A percentile compares a stretch with the other conserved stretches of the same genome.
These are phyloP conservation scores for Thermochaetoides thermophila DNA, from an alignment of 495 filamentous ascomycete species.

Conservation along the genomic window DNA sequence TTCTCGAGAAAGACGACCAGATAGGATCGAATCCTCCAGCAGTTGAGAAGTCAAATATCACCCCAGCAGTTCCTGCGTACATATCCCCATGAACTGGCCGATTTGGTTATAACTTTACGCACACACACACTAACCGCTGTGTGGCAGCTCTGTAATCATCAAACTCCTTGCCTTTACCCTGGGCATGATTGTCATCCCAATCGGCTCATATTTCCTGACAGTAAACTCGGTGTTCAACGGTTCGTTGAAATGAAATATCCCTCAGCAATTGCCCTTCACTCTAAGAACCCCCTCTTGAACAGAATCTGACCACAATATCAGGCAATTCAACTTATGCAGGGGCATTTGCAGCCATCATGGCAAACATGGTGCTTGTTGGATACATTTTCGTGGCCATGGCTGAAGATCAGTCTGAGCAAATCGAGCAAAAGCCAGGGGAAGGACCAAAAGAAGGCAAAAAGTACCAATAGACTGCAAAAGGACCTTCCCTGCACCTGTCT, in stretches of 20 bases:
- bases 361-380: constrained; percentile 79
- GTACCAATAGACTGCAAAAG: constrained; percentile 35
- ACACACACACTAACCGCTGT: constrained; percentile 7
- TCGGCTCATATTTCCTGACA: constrained; percentile 75
- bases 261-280: not conserved
- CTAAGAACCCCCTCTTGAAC: not conserved
- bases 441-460: constrained; percentile 36
- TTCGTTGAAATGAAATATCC: constrained; percentile 17
- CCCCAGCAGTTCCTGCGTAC: constrained; percentile 63
- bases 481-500: no score
- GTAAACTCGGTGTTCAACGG: constrained; percentile 64
- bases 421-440: constrained; percentile 35
- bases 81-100: constrained; percentile 14
- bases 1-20: constrained; percentile 39
- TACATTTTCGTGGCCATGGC: constrained; percentile 87
- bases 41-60: constrained; percentile 32
- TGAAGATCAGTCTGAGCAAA: constrained; percentile 63
- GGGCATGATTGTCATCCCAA: constrained; percentile 75
- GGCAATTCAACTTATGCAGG: constrained; percentile 82
- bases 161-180: constrained; percentile 83
- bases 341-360: constrained; percentile 68
- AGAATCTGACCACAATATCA: constrained; percentile 14
- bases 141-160: constrained; percentile 59
- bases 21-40: constrained; percentile 20
- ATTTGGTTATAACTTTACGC: not conserved